These are phyloP conservation scores for Dimocarpus longan DNA, from an alignment of 345 rosid species.

Conservation along the genomic window DNA sequence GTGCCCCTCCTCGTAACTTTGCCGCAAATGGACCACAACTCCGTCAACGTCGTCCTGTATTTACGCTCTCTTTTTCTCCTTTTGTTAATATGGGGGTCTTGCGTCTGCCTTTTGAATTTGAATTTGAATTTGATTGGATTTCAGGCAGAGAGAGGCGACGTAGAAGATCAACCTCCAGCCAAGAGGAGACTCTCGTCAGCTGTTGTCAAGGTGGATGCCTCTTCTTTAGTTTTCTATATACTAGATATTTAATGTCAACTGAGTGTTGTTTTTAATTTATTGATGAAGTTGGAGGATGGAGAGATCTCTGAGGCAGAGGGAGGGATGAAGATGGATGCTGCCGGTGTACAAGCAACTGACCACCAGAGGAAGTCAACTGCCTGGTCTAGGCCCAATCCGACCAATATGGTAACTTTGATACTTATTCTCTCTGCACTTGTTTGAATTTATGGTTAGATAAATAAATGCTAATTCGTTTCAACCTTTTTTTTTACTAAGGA, in stretches of 20 bases:
- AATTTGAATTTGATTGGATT: slow-evolving; percentile 9
- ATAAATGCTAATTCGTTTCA: too few species aligned
- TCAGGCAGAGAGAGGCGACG: slow-evolving; percentile 73
- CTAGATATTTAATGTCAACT: neutral
- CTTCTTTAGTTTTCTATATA: neutral
- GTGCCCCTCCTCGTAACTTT: slow-evolving; percentile 63
- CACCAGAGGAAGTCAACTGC: slow-evolving; percentile 33
- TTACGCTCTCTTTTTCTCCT: neutral
- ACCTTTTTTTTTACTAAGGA: slow-evolving; percentile 45
- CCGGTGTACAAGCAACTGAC: slow-evolving; percentile 36
- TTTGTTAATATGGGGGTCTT: neutral
- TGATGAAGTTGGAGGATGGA: slow-evolving; percentile 68
- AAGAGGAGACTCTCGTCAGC: slow-evolving; percentile 89
- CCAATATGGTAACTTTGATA: slow-evolving; percentile 44
- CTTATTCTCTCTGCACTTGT: neutral
- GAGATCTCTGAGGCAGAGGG: slow-evolving; percentile 56
- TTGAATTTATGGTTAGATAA: slow-evolving; percentile 4
- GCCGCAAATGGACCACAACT: slow-evolving; percentile 46
- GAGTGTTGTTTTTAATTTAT: slow-evolving; percentile 5
- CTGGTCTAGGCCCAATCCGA: slow-evolving; percentile 55
- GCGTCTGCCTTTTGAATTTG: neutral
- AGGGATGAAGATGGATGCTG: slow-evolving; percentile 22
- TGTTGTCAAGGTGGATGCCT: slow-evolving; percentile 72
- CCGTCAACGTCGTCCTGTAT: slow-evolving; percentile 70
- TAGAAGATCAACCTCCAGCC: slow-evolving; percentile 83